These are phyloP conservation scores for Tolypocladium inflatum DNA, from an alignment of 2,329 filamentous ascomycete genomes.

Conservation along the genomic window DNA sequence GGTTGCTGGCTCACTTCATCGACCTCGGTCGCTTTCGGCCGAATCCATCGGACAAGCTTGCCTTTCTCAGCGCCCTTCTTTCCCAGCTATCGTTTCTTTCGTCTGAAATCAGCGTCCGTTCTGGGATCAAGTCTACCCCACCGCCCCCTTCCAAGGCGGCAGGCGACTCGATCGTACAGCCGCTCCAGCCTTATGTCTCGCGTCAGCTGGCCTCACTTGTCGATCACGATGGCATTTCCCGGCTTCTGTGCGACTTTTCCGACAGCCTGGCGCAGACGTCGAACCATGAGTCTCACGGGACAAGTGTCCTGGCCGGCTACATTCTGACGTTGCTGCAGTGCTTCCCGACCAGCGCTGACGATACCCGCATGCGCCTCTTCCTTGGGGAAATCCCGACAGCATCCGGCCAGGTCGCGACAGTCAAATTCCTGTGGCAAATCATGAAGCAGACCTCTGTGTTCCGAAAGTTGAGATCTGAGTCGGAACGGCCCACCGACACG, in stretches of 20 bases:
- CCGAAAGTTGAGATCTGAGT: conserved; percentile 17
- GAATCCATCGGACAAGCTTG: conserved; percentile 22
- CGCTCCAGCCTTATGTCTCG: conserved; percentile 48
- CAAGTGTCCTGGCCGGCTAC: conserved; percentile 73
- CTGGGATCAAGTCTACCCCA: conserved; percentile 15
- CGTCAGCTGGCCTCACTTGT: conserved; percentile 62
- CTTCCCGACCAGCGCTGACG: conserved; percentile 72
- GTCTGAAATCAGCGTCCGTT: conserved; percentile 37
- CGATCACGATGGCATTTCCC: conserved; percentile 63
- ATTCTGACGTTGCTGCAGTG: conserved; percentile 76
- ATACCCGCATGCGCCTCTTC: conserved; percentile 92
- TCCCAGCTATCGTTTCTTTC: conserved; percentile 43
- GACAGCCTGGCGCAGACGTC: conserved; percentile 19
- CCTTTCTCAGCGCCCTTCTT: conserved; percentile 42
- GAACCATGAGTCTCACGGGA: conserved; percentile 19
- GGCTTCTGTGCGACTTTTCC: conserved; percentile 23
- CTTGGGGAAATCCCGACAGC: conserved; percentile 33
- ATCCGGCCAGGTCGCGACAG: conserved; percentile 46
- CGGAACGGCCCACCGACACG: conserved; percentile 16
- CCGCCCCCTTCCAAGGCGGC: conserved; percentile 6
- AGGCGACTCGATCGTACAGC: conserved; percentile 10
- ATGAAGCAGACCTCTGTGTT: conserved; percentile 35
- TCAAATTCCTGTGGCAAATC: conserved; percentile 70
- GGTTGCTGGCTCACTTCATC: conserved; percentile 60
- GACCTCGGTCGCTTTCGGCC: conserved; percentile 36